phyloP scores from a whole-genome alignment of 495 filamentous ascomycete genomes.

The Xylaria palmicola region DNA sequence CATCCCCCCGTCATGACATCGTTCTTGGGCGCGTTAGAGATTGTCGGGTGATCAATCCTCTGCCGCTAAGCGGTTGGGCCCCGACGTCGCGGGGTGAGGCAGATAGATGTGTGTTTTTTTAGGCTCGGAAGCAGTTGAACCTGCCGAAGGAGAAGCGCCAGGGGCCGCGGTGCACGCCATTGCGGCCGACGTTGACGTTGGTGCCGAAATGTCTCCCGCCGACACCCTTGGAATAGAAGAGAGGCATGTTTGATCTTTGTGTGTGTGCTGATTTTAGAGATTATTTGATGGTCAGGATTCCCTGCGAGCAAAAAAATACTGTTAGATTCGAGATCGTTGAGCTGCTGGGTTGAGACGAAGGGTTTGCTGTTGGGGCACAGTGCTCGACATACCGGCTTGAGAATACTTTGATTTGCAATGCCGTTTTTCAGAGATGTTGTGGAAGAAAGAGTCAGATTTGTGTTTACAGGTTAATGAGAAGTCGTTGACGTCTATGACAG shows the following conservation, averaged over 20 bases:
- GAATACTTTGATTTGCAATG: too few species aligned
- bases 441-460: background rate
- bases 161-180: constrained; percentile 31
- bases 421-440: too few species aligned
- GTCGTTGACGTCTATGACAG: background rate
- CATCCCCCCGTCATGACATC: background rate
- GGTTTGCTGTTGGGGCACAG: too few species aligned
- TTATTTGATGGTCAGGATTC: background rate
- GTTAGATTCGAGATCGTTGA: background rate
- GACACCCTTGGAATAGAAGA: constrained; percentile 29
- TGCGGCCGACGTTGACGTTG: constrained; percentile 26
- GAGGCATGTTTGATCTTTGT: constrained; percentile 25
- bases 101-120: background rate
- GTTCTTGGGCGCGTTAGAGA: background rate
- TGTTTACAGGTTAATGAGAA: background rate
- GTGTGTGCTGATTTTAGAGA: background rate
- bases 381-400: too few species aligned
- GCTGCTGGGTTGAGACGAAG: too few species aligned
- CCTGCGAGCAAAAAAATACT: background rate
- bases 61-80: too few species aligned
- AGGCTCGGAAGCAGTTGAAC: constrained; percentile 36
- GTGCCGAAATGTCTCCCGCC: constrained; percentile 35
- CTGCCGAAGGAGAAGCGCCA: constrained; percentile 32
- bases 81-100: background rate
- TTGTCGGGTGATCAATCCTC: background rate